Conservation (phyloP, 768 basidiomycete species). For the Pleurotus salmoneostramineus region DNA sequence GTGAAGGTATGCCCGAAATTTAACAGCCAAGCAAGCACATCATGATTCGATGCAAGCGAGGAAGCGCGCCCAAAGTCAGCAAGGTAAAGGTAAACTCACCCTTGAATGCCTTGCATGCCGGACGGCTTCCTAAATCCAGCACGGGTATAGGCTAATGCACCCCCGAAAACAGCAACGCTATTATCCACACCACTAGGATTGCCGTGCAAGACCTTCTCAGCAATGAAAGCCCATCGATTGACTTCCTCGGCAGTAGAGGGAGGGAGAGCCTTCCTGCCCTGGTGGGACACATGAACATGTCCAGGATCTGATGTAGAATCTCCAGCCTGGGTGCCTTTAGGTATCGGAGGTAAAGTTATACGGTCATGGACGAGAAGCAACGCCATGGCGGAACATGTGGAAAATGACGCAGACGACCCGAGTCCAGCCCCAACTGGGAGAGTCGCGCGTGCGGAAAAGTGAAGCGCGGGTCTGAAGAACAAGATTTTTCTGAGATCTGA, state of each 20-base stretch:
- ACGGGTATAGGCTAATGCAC: constrained; percentile 86
- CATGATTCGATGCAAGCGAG: not conserved
- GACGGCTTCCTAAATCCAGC: constrained; percentile 73
- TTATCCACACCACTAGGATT: constrained; percentile 98
- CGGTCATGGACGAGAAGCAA: constrained; percentile 74
- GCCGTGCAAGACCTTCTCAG: constrained; percentile 95
- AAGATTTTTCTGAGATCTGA: constrained; percentile 8
- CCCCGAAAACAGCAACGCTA: constrained; percentile 88
- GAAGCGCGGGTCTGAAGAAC: constrained; percentile 61
- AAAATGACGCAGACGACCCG: constrained; percentile 96
- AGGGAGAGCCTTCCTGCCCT: constrained; percentile 64
- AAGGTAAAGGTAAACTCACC: constrained; percentile 44
- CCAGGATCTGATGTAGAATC: constrained; percentile 20
- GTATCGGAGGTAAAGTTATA: constrained; percentile 54
- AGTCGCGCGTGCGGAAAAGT: constrained; percentile 80
- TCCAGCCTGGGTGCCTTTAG: constrained; percentile 25
- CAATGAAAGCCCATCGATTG: constrained; percentile 91
- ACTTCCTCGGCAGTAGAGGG: constrained; percentile 68
- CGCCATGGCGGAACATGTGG: constrained; percentile 78
- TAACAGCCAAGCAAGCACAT: too few relatives aligned
- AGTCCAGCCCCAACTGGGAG: constrained; percentile 94
- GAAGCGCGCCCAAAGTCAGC: too few relatives aligned
- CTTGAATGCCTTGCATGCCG: constrained; percentile 82
- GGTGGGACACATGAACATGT: constrained; percentile 60
- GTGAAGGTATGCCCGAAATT: too few relatives aligned